Evolutionary conservation across 441 rosid species (phyloP).

Genomic region (Hypseocharis bilobata): DNA sequence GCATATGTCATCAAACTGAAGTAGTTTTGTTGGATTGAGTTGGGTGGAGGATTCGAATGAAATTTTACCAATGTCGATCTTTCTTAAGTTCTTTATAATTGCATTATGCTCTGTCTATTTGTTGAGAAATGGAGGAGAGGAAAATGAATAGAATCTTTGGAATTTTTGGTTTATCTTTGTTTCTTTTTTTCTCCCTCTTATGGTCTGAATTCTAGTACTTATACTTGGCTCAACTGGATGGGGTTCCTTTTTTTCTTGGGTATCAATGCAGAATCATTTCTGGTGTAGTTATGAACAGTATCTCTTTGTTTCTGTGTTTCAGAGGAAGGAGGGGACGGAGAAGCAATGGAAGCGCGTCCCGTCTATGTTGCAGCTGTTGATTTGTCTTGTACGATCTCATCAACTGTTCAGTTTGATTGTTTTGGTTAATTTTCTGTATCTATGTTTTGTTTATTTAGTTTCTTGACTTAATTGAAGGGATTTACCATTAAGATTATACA

Average conservation of each 20-base stretch:
- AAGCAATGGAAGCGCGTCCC: conserved; percentile 59
- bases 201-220: neutral
- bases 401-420: neutral
- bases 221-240: neutral
- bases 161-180: no score
- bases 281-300: neutral
- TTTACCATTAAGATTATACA: neutral
- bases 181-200: no score
- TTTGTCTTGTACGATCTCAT: conserved; percentile 58
- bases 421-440: neutral
- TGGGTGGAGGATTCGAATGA: no score
- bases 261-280: neutral
- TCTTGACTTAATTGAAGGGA: neutral
- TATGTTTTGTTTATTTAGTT: neutral
- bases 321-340: conserved; percentile 77
- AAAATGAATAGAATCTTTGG: no score
- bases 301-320: conserved; percentile 18
- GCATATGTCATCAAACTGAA: no score
- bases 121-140: no score
- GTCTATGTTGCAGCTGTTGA: conserved; percentile 93
- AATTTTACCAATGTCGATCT: no score
- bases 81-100: no score
- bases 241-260: neutral
- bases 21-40: no score
- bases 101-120: no score